Conservation (phyloP, 192 early-diverging fungal genomes). For the Gamsiella multidivaricata region DNA sequence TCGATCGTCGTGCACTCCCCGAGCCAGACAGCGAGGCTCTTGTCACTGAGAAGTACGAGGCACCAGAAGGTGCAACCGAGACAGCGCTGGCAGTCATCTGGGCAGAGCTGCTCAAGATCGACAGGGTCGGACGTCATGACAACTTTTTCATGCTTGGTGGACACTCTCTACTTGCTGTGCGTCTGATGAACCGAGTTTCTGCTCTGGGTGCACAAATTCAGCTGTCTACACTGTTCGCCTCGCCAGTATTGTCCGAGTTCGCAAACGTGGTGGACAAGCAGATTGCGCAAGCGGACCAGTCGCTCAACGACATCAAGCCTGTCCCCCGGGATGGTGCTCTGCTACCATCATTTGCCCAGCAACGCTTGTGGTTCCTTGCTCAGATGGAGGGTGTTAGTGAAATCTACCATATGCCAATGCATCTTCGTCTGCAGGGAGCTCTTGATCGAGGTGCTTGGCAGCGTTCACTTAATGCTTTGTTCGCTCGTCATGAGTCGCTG, state of each 20-base stretch:
- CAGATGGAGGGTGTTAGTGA: neutral
- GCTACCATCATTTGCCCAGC: too few relatives aligned
- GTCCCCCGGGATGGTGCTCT: too few relatives aligned
- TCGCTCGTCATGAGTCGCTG: neutral
- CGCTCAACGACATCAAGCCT: too few relatives aligned
- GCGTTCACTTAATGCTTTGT: neutral
- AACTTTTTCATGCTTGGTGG: constrained; percentile 33
- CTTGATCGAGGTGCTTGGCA: neutral
- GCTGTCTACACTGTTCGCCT: neutral
- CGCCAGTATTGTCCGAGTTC: neutral
- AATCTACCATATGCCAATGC: neutral
- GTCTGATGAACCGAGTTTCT: neutral
- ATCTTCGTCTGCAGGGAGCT: neutral
- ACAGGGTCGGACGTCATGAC: constrained; percentile 3
- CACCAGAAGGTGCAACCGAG: constrained; percentile 11
- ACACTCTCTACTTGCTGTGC: constrained; percentile 12
- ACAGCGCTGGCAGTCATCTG: neutral
- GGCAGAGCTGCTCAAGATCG: neutral
- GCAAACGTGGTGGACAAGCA: neutral
- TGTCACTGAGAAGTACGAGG: neutral
- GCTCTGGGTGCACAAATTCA: neutral
- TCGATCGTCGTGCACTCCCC: constrained; percentile 45
- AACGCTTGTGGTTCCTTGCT: too few relatives aligned
- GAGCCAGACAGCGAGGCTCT: constrained; percentile 2
- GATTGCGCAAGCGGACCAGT: too few relatives aligned